Conservation (phyloP, 441 rosid genomes). For the Erysimum pusillum region DNA sequence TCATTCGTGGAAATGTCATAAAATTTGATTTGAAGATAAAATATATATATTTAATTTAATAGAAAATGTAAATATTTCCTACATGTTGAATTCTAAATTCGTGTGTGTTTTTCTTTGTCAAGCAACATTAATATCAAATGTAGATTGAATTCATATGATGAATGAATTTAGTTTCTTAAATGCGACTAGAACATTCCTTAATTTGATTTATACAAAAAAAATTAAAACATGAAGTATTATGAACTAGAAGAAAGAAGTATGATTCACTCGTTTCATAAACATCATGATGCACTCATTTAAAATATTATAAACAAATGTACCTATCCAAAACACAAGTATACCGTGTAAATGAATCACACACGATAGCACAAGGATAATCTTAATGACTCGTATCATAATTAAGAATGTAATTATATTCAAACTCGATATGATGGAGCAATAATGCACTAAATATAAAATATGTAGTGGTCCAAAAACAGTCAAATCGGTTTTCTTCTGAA, state of each 20-base stretch:
- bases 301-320: background rate
- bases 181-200: background rate
- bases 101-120: too few species aligned
- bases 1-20: background rate
- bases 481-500: constrained; percentile 26
- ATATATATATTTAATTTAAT: too few species aligned
- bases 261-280: background rate
- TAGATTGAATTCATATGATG: background rate
- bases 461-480: constrained; percentile 24
- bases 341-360: background rate
- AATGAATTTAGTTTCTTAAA: background rate
- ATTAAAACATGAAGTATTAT: too few species aligned
- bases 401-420: constrained; percentile 15
- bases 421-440: constrained; percentile 3
- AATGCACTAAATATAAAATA: background rate
- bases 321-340: constrained; percentile 5
- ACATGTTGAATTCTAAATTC: too few species aligned
- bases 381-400: background rate
- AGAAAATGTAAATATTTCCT: too few species aligned
- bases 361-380: constrained; percentile 17
- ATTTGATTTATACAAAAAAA: too few species aligned
- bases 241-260: too few species aligned
- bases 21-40: too few species aligned
- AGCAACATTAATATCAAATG: too few species aligned
- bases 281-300: background rate